Evolutionary conservation across 2,329 filamentous ascomycete genomes (phyloP).

Genomic region (Colletotrichum lupini): DNA sequence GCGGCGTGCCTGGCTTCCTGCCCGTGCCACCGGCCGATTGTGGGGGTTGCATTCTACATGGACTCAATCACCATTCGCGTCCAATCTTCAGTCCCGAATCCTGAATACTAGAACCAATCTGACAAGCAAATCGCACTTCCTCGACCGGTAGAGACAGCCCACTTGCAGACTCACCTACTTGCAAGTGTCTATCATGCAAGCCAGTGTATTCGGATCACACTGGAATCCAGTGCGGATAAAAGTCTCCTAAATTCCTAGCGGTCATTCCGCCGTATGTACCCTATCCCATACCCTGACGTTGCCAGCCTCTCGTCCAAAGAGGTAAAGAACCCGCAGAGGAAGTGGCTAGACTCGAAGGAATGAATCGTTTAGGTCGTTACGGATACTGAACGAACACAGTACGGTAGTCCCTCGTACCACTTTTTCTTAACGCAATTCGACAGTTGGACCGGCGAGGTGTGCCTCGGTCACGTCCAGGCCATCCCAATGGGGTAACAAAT

Average conservation of each 20-base stretch:
- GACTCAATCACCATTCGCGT: neutral
- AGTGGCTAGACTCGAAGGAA: neutral
- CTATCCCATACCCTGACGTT: neutral
- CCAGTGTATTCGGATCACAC: neutral
- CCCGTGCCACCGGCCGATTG: constrained; percentile 15
- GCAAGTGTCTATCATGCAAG: neutral
- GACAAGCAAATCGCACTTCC: constrained; percentile 1
- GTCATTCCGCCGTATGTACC: constrained; percentile 6
- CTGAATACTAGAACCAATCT: neutral
- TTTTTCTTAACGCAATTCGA: neutral
- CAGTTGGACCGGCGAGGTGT: constrained; percentile 6
- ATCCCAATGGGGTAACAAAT: constrained; percentile 5
- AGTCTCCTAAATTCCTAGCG: constrained; percentile 30
- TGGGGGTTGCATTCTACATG: constrained; percentile 25
- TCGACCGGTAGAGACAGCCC: neutral
- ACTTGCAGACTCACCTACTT: neutral
- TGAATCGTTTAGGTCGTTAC: neutral
- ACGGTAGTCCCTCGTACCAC: neutral
- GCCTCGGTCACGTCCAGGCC: constrained; percentile 4
- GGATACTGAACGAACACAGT: neutral
- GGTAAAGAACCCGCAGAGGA: neutral
- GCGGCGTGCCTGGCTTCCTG: neutral
- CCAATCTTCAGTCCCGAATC: neutral
- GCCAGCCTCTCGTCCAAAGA: neutral
- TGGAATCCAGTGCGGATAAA: neutral